These are phyloP conservation scores for Apiotrichum siamense DNA, from an alignment of 1,284 basidiomycete species.

Conservation along the genomic window DNA sequence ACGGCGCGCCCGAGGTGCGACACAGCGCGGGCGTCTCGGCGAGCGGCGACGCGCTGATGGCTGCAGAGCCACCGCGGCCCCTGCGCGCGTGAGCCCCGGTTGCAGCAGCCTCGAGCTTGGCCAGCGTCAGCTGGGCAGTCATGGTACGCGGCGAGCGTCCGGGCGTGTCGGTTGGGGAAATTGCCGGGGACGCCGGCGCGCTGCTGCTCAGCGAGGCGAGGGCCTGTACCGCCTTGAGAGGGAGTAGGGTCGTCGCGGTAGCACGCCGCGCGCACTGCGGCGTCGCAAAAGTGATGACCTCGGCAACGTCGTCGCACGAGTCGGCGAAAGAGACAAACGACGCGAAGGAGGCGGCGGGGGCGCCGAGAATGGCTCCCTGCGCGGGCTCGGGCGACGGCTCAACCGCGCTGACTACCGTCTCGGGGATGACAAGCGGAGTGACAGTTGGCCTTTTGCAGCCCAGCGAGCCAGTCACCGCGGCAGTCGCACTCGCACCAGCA, in stretches of 20 bases:
- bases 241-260: neutral
- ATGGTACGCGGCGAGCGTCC: neutral
- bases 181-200: neutral
- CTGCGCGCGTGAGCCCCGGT: neutral
- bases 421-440: too few species aligned
- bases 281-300: constrained; percentile 3
- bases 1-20: neutral
- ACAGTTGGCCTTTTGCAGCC: too few species aligned
- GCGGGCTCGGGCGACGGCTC: neutral
- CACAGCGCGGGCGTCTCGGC: neutral
- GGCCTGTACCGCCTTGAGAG: neutral
- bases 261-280: constrained; percentile 1
- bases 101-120: neutral
- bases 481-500: too few species aligned
- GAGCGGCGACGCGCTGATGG: neutral
- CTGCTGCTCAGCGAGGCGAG: neutral
- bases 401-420: neutral
- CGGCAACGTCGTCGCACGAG: constrained; percentile 1
- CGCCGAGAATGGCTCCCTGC: neutral
- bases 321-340: neutral
- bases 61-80: neutral
- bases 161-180: neutral
- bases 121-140: neutral
- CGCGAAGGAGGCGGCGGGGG: neutral
- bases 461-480: too few species aligned